Evolutionary conservation across 108 stramenopile genomes (phyloP), one percentile per base, ranked within the genome.

Genomic region (Cafeteria roenbergensis): DNA sequence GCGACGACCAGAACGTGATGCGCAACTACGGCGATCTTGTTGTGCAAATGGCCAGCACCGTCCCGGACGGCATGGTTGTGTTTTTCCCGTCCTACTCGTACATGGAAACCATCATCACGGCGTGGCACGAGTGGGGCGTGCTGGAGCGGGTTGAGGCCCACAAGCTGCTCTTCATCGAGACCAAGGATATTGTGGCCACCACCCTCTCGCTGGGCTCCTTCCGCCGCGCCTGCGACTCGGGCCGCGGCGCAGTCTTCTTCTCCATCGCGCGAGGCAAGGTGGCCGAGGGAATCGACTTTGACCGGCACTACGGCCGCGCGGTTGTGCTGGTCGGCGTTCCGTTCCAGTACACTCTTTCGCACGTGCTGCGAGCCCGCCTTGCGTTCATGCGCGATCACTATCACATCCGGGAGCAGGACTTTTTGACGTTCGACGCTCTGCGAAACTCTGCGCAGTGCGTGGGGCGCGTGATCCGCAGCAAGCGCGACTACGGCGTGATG

Each of bases 231-330:
- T 95, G 94, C 67, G 97, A 99, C 78, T 90, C 82, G 55, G 97
- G 97, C 27, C 84, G 94, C 4, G 97, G 97, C 8, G 97, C 94
- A 8, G 89, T 99, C 8, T 99, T 99, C 75, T 71, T 99, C 37
- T 96, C 95, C 1, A 91, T 99, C 54, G 97, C 97, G 21, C 74
- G 97, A 59, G 97, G 97, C 70, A 94, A 96, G 84, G 92, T 96
- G 20, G 94, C 97, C 9, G 97, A 99, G 67, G 97, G 97, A 31
- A 99, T 99, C 73, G 95, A 99, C 75, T 99, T 99, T 75, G 97
- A 99, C 72, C 81, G 94, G 29, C 97, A 99, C 57, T 96, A 96
- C 71, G 97, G 97, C 24, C 79, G 97, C 27, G 88, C 87, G 34
- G 97, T 99, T 57, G 81, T 99, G 35, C 87, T 96, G 85, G 90